Evolutionary conservation across 2,329 filamentous ascomycete genomes (phyloP), one percentile per base, ranked within the genome.

Genomic region (Gremmenia infestans): DNA sequence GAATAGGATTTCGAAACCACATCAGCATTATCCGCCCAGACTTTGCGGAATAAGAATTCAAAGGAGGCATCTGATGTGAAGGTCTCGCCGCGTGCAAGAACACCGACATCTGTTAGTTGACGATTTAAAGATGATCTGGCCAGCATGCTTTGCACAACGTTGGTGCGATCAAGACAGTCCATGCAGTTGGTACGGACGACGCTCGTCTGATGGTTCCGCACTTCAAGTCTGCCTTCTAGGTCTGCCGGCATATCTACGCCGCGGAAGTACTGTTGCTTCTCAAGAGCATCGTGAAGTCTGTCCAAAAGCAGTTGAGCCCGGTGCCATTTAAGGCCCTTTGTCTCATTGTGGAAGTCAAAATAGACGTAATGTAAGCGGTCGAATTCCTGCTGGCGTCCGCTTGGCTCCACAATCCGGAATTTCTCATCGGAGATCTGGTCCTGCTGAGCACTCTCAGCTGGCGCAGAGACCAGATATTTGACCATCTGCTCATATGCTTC

Each of bases 21-120:
- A 71, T 99, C 94, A 54, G 95, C 94, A 68, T 99, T 99, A 74
- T 99, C 94, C 32, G 94, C 94, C 94, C 94, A 99, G 15, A 97
- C 80, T 72, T 97, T 97, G 63, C 94, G 90, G 82, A 97, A 99
- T 56, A 97, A 77, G 65, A 88, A 79, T 72, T 97, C 92, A 70
- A 99, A 99, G 1, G 80, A 82, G 12, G 81, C 91, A 65, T 91
- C 88, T 56, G 80, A 77, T 43, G 86, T 85, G 64, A 94, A 92
- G 22, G 81, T 85, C 67, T 93, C 83, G 54, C 91, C 91, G 25
- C 83, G 81, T 52, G 82, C 74, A 65, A 97, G 81, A 51, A 97
- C 76, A 37, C 92, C 92, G 3, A 91, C 76, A 65, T 97, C 93
- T 60, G 86, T 82, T 55, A 99, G 84, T 77, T 96, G 94, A 62